Evolutionary conservation across 371 early-diverging fungal species (phyloP).

Genomic region (Cladochytrium tenue): DNA sequence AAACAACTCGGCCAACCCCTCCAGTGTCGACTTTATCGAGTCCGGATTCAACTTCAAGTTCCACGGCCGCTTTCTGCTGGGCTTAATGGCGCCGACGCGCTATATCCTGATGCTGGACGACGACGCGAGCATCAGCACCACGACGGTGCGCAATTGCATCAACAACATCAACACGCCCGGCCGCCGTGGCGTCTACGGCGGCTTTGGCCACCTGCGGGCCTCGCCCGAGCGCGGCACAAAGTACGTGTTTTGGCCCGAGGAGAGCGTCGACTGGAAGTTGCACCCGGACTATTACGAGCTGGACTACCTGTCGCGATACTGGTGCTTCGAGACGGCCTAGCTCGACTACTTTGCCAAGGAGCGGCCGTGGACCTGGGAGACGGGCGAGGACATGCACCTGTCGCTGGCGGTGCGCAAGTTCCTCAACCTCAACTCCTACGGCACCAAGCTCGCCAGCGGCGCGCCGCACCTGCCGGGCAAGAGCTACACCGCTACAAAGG

Average conservation of each 20-base stretch:
- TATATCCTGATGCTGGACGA: slow-evolving; percentile 21
- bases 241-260: neutral
- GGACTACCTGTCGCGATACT: slow-evolving; percentile 17
- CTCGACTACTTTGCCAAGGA: slow-evolving; percentile 2
- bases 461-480: slow-evolving; percentile 1
- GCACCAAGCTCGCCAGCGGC: neutral
- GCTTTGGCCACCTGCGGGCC: neutral
- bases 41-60: slow-evolving; percentile 21
- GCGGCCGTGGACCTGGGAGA: slow-evolving; percentile 13
- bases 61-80: slow-evolving; percentile 23
- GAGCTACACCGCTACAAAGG: slow-evolving; percentile 5
- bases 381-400: slow-evolving; percentile 23
- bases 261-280: no score
- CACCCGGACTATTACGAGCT: neutral
- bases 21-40: neutral
- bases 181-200: neutral
- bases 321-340: slow-evolving; percentile 13
- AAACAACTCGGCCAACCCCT: neutral
- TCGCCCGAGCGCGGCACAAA: neutral
- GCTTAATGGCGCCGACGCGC: slow-evolving; percentile 4
- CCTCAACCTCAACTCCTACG: neutral
- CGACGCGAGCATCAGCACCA: slow-evolving; percentile 2
- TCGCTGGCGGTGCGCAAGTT: slow-evolving; percentile 5
- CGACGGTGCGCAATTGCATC: slow-evolving; percentile 9
- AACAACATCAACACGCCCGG: slow-evolving; percentile 7